Evolutionary conservation across 1,139 yeast species (phyloP).

Genomic region (Suhomyces choctaworum): DNA sequence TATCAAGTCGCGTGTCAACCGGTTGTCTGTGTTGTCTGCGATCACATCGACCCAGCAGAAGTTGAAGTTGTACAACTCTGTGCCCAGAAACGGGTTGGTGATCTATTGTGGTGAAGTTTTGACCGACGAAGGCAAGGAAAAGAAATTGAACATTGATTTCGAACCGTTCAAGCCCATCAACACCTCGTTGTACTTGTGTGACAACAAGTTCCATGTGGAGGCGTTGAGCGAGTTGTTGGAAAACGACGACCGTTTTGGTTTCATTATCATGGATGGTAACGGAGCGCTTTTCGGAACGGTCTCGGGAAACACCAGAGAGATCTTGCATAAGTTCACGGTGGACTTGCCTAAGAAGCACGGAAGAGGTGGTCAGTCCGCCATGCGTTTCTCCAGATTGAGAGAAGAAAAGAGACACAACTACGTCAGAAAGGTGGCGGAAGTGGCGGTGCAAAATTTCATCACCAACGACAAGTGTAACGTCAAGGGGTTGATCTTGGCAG

Average conservation of each 20-base stretch:
- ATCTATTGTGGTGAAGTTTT: constrained; percentile 97
- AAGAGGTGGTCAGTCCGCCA: constrained; percentile 99
- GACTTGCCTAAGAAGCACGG: constrained; percentile 99
- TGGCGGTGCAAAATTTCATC: constrained; percentile 94
- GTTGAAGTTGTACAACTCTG: constrained; percentile 81
- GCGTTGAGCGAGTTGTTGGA: constrained; percentile 91
- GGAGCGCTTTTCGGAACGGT: constrained; percentile 96
- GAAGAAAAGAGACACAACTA: constrained; percentile 99
- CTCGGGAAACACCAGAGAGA: constrained; percentile 95
- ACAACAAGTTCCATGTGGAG: constrained; percentile 97
- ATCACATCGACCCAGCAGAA: constrained; percentile 98
- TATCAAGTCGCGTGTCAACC: constrained; percentile 94
- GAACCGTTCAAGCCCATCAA: constrained; percentile 98
- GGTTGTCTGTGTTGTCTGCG: constrained; percentile 92
- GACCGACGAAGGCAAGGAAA: constrained; percentile 96
- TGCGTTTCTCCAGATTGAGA: constrained; percentile 98
- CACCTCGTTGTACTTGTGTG: constrained; percentile 93
- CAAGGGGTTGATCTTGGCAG: constrained; percentile 92
- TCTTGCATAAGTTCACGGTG: constrained; percentile 92
- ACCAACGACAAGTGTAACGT: constrained; percentile 91
- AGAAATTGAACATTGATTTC: constrained; percentile 90
- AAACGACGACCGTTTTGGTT: constrained; percentile 94
- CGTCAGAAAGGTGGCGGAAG: constrained; percentile 97
- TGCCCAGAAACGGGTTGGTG: constrained; percentile 93
- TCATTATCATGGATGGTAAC: constrained; percentile 98